Evolutionary conservation across 2,329 filamentous ascomycete species (phyloP).

Genomic region (Phoma sp.): DNA sequence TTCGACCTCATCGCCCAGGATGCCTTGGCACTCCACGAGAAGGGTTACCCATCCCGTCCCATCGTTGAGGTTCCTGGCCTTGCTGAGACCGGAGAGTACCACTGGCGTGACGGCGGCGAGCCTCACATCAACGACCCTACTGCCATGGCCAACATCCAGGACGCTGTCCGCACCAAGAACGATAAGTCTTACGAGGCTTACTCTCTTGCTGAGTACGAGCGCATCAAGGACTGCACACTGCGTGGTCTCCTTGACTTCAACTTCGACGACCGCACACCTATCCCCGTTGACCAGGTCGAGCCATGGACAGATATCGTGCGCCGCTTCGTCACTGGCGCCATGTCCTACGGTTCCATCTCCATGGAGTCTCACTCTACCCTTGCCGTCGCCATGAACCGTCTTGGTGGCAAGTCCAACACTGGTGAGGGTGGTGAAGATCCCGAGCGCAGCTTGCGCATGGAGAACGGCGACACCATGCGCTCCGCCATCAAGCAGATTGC

Average conservation of each 20-base stretch:
- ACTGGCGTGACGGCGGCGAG: conserved; percentile 97
- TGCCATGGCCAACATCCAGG: conserved; percentile 95
- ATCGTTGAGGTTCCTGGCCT: conserved; percentile 80
- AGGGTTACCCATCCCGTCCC: conserved; percentile 81
- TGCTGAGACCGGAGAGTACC: conserved; percentile 93
- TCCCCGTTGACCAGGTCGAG: conserved; percentile 96
- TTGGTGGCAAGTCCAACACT: conserved; percentile 96
- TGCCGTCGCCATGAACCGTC: conserved; percentile 93
- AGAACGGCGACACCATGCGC: conserved; percentile 95
- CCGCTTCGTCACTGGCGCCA: conserved; percentile 94
- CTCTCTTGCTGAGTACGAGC: conserved; percentile 89
- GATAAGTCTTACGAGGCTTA: conserved; percentile 99
- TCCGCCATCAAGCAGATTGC: conserved; percentile 98
- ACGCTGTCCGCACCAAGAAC: conserved; percentile 95
- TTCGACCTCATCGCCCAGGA: conserved; percentile 94
- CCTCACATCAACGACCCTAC: conserved; percentile 93
- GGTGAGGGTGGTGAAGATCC: conserved; percentile 96
- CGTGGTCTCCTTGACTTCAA: conserved; percentile 95
- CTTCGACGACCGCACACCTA: conserved; percentile 82
- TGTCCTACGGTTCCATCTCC: conserved; percentile 98
- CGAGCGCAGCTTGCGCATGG: conserved; percentile 82
- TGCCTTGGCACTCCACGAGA: conserved; percentile 92
- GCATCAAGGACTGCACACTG: conserved; percentile 94
- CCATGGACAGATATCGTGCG: conserved; percentile 98
- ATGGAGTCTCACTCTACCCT: conserved; percentile 98